phyloP scores from a whole-genome alignment of 441 rosid genomes.

The Macaranga tanarius region DNA sequence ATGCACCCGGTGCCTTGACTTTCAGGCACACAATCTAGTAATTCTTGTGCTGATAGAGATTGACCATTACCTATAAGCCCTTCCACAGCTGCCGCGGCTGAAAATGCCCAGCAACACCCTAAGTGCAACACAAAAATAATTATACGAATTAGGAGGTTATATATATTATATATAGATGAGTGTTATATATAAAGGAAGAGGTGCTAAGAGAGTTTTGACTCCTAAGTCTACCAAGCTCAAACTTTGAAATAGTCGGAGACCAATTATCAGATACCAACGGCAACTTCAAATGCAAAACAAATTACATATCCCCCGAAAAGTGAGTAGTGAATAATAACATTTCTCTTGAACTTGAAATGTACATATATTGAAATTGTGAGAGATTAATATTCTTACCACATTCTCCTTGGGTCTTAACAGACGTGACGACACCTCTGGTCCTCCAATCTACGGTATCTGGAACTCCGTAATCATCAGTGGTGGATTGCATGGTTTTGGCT shows the following conservation, averaged over 20 bases:
- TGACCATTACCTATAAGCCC: slow-evolving; percentile 50
- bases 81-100: slow-evolving; percentile 68
- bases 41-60: slow-evolving; percentile 63
- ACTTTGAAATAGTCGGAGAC: too few species aligned
- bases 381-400: not conserved
- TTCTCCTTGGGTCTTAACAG: not conserved
- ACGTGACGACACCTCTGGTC: not conserved
- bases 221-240: too few species aligned
- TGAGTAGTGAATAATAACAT: too few species aligned
- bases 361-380: too few species aligned
- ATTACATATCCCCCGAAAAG: too few species aligned
- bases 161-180: too few species aligned
- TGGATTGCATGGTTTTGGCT: not conserved
- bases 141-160: not conserved
- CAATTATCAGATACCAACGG: too few species aligned
- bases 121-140: not conserved
- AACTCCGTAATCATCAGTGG: too few species aligned
- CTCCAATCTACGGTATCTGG: not conserved
- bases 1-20: slow-evolving; percentile 44
- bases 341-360: too few species aligned
- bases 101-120: slow-evolving; percentile 80
- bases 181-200: too few species aligned
- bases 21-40: slow-evolving; percentile 49
- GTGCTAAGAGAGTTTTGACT: too few species aligned
- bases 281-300: too few species aligned